Percentiles rank a stretch among this genome's conserved stretches.
These are phyloP conservation scores for Trichoderma sp. DNA, from an alignment of 2,329 filamentous ascomycete species.

Conservation along the genomic window DNA sequence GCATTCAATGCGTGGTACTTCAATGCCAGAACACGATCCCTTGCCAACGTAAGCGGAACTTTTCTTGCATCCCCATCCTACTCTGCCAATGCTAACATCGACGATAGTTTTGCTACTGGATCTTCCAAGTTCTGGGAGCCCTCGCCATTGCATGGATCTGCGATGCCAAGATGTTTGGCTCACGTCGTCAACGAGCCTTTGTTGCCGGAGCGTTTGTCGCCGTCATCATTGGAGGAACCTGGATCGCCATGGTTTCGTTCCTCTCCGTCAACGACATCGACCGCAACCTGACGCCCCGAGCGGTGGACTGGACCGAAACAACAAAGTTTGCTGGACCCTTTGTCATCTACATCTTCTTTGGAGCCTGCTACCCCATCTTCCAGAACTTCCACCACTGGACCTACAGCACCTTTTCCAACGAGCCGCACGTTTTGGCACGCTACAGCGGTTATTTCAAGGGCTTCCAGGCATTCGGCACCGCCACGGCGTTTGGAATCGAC, in stretches of 20 bases:
- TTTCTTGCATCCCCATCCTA: background rate
- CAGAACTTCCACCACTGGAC: constrained; percentile 26
- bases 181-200: constrained; percentile 21
- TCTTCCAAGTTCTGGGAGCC: constrained; percentile 22
- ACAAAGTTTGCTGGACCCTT: constrained; percentile 21
- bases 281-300: constrained; percentile 11
- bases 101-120: constrained; percentile 22
- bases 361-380: constrained; percentile 24
- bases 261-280: constrained; percentile 22
- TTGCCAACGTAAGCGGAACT: constrained; percentile 17
- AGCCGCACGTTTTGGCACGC: constrained; percentile 22
- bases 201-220: constrained; percentile 10
- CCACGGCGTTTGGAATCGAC: constrained; percentile 24
- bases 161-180: constrained; percentile 14
- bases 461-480: constrained; percentile 24
- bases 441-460: constrained; percentile 26
- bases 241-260: constrained; percentile 25
- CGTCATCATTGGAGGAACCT: constrained; percentile 23
- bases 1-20: constrained; percentile 23
- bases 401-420: constrained; percentile 25
- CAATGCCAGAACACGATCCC: constrained; percentile 19
- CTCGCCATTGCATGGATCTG: constrained; percentile 22
- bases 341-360: constrained; percentile 25
- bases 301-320: constrained; percentile 23
- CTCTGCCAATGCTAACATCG: background rate